phyloP scores from a whole-genome alignment of 257 asterid genomes.

The Nicotiana tabacum region DNA sequence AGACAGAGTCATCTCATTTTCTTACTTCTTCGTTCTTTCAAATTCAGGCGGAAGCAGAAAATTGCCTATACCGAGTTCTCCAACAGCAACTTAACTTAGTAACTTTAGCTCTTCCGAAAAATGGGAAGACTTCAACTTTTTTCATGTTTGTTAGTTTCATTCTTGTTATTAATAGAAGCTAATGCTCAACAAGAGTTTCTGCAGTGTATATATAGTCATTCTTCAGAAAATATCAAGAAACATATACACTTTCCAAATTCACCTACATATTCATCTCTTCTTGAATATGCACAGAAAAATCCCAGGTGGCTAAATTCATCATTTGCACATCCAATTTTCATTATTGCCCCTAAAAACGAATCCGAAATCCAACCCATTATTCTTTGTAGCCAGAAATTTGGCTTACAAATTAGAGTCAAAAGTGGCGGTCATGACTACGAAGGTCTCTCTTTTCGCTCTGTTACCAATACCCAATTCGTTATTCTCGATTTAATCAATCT shows the following conservation, averaged over 20 bases:
- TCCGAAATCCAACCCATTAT: slow-evolving; percentile 16
- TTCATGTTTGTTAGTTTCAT: not conserved
- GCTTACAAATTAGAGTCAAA: slow-evolving; percentile 20
- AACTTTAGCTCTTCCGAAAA: not conserved
- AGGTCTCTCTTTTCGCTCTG: slow-evolving; percentile 24
- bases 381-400: slow-evolving; percentile 8
- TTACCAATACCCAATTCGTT: not conserved
- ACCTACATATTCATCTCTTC: slow-evolving; percentile 18
- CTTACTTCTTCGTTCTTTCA: no score
- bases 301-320: slow-evolving; percentile 28
- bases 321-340: slow-evolving; percentile 4
- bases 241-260: slow-evolving; percentile 12
- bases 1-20: no score
- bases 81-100: not conserved
- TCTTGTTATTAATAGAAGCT: not conserved
- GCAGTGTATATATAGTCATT: not conserved
- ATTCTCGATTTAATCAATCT: slow-evolving; percentile 17
- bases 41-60: no score
- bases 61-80: not conserved
- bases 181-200: not conserved
- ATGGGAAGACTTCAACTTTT: not conserved
- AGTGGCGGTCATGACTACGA: slow-evolving; percentile 35
- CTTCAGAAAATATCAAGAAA: not conserved
- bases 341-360: slow-evolving; percentile 11
- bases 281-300: slow-evolving; percentile 24